Evolutionary conservation across 495 filamentous ascomycete species (phyloP), one percentile per base, ranked within the genome.

Genomic region (Evernia prunastri): DNA sequence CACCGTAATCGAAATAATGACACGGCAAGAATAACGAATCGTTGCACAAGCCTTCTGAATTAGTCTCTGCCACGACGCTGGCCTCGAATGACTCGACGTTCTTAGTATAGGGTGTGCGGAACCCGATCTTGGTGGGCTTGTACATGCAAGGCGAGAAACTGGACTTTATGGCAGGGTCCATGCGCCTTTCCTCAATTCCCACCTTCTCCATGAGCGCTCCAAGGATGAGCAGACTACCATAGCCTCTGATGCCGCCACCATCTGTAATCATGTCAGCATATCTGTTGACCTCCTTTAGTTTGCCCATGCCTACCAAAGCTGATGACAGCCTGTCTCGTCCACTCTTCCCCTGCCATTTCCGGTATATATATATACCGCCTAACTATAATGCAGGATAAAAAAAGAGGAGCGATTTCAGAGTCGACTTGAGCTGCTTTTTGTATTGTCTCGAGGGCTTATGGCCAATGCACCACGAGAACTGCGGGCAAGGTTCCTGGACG

Each of bases 1-100:
- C 66, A 18, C 64, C 63, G 56, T 65, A 56, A 49, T 68, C 62
- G 37, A 70, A 70, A n/a, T 54, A 54, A 54, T 54, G 51, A 20
- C 51, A 54, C 0, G 51, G 51, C 29, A 54, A 20, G 29, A 54
- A 54, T 10, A 54, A 29, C 20, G 51, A 54, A 54, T 54, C 51
- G 12, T 54, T 8, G 15, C 27, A 54, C 29, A 54, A 54, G 29
- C 27, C 51, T 8, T 10, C 59, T 56, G 37, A 6, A 27, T 43
- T 43, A 37, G 58, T 59, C 58, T 39, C 25, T 40, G 37, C 27
- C 43, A 42, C 37, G 31, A 23, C 1, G 12, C 3, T 31, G 25
- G 58, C 43, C 29, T 40, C 58, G 12, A 45, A 29, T 37, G 35
- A 42, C 4, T 40, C 13, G 33, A 20, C 23, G n/a, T 33, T 20